A percentile compares a stretch with the other conserved stretches of the same genome.
Evolutionary conservation across 331 rosid species (phyloP).

Genomic region (Malus hybrid): DNA sequence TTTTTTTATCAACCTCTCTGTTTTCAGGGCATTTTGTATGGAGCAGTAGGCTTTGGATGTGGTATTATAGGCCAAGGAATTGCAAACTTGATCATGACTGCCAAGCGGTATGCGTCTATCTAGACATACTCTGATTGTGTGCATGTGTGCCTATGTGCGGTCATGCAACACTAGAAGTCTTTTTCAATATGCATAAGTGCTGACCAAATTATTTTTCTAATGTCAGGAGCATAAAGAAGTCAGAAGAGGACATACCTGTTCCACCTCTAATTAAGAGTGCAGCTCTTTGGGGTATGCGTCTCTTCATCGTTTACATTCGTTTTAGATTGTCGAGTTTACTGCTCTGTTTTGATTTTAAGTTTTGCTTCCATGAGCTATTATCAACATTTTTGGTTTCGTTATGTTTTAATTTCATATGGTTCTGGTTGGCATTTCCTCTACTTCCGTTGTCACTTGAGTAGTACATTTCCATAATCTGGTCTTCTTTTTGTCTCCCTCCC

Average conservation of each 20-base stretch:
- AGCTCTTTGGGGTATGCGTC: conserved; percentile 84
- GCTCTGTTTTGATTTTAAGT: neutral
- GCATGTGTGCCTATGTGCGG: neutral
- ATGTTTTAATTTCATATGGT: neutral
- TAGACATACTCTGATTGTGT: neutral
- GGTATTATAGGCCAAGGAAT: conserved; percentile 95
- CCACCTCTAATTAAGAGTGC: conserved; percentile 92
- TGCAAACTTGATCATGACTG: conserved; percentile 87
- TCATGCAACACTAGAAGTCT: neutral
- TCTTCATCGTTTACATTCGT: neutral
- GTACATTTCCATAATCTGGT: neutral
- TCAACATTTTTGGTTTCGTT: neutral
- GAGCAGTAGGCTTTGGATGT: conserved; percentile 85
- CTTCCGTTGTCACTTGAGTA: neutral
- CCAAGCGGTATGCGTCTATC: conserved; percentile 53
- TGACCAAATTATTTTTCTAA: neutral
- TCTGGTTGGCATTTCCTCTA: neutral
- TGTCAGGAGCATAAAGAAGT: conserved; percentile 77
- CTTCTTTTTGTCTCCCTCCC: neutral
- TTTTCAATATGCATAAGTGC: neutral
- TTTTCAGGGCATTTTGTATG: conserved; percentile 82
- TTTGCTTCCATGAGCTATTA: neutral
- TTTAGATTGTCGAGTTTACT: neutral
- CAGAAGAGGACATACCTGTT: conserved; percentile 86
- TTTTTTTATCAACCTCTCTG: conserved; percentile 2